Conservation (phyloP, 202 grass and related monocot genomes). For the Digitaria exilis region DNA sequence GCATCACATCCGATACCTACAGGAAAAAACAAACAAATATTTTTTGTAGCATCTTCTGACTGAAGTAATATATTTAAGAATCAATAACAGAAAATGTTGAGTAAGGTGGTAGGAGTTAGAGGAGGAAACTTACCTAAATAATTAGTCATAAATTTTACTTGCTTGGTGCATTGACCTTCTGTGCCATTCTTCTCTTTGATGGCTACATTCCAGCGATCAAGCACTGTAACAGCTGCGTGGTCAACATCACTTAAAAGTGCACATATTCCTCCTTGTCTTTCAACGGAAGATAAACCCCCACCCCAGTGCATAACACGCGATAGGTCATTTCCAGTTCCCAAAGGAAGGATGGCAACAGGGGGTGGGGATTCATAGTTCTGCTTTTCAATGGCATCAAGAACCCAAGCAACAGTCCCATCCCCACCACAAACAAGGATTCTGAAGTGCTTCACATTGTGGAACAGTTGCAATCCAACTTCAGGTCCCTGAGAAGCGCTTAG, state of each 20-base stretch:
- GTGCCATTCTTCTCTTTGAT: slow-evolving; percentile 58
- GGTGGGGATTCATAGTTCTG: slow-evolving; percentile 90
- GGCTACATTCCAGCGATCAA: slow-evolving; percentile 87
- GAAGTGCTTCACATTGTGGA: slow-evolving; percentile 72
- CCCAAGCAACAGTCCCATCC: slow-evolving; percentile 91
- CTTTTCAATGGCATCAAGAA: slow-evolving; percentile 86
- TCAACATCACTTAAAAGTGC: slow-evolving; percentile 78
- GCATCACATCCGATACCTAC: slow-evolving; percentile 97
- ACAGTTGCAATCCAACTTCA: slow-evolving; percentile 78
- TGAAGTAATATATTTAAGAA: slow-evolving; percentile 10
- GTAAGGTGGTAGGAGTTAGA: slow-evolving; percentile 19
- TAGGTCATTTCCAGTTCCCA: slow-evolving; percentile 93
- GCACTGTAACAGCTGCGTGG: slow-evolving; percentile 73
- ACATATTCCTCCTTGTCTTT: slow-evolving; percentile 74
- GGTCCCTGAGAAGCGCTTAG: slow-evolving; percentile 75
- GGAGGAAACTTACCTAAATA: slow-evolving; percentile 67
- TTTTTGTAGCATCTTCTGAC: slow-evolving; percentile 3
- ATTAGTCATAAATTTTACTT: slow-evolving; percentile 93
- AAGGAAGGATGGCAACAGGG: slow-evolving; percentile 85
- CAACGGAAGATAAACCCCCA: slow-evolving; percentile 80
- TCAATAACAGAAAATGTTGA: slow-evolving; percentile 1
- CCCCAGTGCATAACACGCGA: slow-evolving; percentile 85
- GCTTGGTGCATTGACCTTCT: slow-evolving; percentile 50
- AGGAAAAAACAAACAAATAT: slow-evolving; percentile 12
- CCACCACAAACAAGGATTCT: slow-evolving; percentile 96